A percentile compares a stretch with the other conserved stretches of the same genome.
phyloP scores from a whole-genome alignment of 495 filamentous ascomycete genomes.

The Aspergillus saccharolyticus region DNA sequence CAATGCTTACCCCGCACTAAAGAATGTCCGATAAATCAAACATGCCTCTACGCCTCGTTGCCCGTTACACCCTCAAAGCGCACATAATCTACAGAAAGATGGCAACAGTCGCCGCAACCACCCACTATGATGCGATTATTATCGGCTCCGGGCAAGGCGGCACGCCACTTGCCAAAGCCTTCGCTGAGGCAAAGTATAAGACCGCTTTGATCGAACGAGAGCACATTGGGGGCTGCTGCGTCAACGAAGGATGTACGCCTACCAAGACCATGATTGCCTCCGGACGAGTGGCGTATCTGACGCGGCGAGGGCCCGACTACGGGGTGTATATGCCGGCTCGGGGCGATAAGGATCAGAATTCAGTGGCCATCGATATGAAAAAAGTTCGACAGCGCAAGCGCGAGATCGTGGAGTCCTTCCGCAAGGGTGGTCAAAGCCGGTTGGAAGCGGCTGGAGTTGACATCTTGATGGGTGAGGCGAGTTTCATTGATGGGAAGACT shows the following conservation, averaged over 20 bases:
- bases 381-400: slow-evolving; percentile 47
- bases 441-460: slow-evolving; percentile 36
- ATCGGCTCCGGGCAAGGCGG: slow-evolving; percentile 48
- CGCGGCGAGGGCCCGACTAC: slow-evolving; percentile 37
- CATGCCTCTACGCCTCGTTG: background rate
- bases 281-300: slow-evolving; percentile 42
- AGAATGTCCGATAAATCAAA: background rate
- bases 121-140: slow-evolving; percentile 38
- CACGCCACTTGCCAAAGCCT: slow-evolving; percentile 41
- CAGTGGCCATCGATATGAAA: slow-evolving; percentile 36
- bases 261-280: slow-evolving; percentile 51
- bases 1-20: background rate
- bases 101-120: slow-evolving; percentile 16
- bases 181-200: slow-evolving; percentile 35
- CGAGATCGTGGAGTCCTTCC: slow-evolving; percentile 47
- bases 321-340: slow-evolving; percentile 28
- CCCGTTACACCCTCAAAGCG: background rate
- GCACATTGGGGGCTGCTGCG: slow-evolving; percentile 47
- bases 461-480: slow-evolving; percentile 41
- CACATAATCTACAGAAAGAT: background rate
- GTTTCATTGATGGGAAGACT: slow-evolving; percentile 29
- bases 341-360: slow-evolving; percentile 3
- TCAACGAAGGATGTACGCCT: slow-evolving; percentile 53
- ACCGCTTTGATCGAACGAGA: slow-evolving; percentile 39
- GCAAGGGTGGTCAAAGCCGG: slow-evolving; percentile 38